Base-by-base conservation (phyloP, 257 asterid species). In the Verbena officinalis region DNA sequence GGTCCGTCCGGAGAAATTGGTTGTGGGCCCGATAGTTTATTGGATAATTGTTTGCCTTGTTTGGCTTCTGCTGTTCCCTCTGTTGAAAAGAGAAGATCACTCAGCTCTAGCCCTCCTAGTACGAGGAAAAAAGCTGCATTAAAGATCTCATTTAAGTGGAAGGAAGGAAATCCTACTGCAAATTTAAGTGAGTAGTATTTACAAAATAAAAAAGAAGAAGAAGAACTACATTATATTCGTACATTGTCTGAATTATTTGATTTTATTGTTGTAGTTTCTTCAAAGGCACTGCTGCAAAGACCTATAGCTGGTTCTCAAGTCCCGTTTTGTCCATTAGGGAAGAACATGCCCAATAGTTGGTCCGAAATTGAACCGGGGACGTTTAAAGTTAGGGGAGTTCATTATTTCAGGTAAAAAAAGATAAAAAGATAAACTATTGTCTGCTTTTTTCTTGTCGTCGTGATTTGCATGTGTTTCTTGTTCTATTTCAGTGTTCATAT, bases 301-400 rank as follows among this genome's bases (percentile, higher is more conserved):
- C 93, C 89, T 20, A 55, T 74, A 56, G 89, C 89, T 23, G 93
- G 93, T 70, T 71, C 93, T 55, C 93, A 85, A 69, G 84, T 85
- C 31, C 87, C 89, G 10, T 83, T 70, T 59, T 80, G 84, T 49
- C 87, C 83, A 31, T 45, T 81, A 61, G 93, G 79, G 77, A 85
- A 85, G 83, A 83, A 75, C 73, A 68, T 80, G 73, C 71, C 82
- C 6, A 84, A 81, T 64, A 83, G 86, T 75, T 85, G 93, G 93
- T 85, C 93, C 13, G 77, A 64, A 12, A 69, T 83, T 55, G 89
- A 80, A 40, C 83, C 89, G 0, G 73, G 84, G 51, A 72, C 78
- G 69, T 85, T 85, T 58, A 83, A 75, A 68, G 73, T 85, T 59
- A 85, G 93, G 58, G 89, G 84, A 33, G 78, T 74, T 43, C 83